Evolutionary conservation across 2,329 filamentous ascomycete genomes (phyloP).

Genomic region (Phaeosphaeria sp.): DNA sequence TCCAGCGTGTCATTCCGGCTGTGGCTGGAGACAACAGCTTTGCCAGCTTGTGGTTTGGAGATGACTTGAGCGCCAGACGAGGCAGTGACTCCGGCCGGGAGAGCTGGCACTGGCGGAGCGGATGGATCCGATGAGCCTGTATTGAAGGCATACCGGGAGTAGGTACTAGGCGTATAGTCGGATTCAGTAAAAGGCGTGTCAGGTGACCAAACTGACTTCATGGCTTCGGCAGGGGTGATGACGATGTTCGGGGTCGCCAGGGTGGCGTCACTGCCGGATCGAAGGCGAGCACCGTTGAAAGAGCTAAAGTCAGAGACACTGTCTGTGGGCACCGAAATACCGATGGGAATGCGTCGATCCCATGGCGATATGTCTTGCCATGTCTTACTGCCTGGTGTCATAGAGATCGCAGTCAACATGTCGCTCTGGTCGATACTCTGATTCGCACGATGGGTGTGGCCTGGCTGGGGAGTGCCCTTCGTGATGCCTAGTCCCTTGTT

Average conservation of each 20-base stretch:
- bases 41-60: constrained; percentile 3
- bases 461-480: constrained; percentile 43
- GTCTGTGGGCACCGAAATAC: constrained; percentile 68
- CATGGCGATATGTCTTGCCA: constrained; percentile 67
- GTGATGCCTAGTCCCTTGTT: constrained; percentile 45
- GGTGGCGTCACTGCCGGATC: constrained; percentile 47
- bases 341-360: constrained; percentile 75
- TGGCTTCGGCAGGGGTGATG: constrained; percentile 60
- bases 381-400: constrained; percentile 36
- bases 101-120: constrained; percentile 60
- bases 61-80: constrained; percentile 8
- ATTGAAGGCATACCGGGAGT: constrained; percentile 62
- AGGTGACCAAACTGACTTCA: constrained; percentile 65
- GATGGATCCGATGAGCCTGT: constrained; percentile 38
- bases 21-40: constrained; percentile 16
- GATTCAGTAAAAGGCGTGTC: constrained; percentile 64
- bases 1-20: constrained; percentile 41
- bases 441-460: constrained; percentile 17
- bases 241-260: constrained; percentile 58
- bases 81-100: constrained; percentile 32
- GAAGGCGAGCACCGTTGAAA: constrained; percentile 38
- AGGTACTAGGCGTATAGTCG: constrained; percentile 65
- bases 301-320: constrained; percentile 50
- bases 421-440: constrained; percentile 27
- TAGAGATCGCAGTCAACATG: constrained; percentile 35